Conservation (phyloP, 1,139 yeast genomes). For the Lodderomyces jiufengensis region DNA sequence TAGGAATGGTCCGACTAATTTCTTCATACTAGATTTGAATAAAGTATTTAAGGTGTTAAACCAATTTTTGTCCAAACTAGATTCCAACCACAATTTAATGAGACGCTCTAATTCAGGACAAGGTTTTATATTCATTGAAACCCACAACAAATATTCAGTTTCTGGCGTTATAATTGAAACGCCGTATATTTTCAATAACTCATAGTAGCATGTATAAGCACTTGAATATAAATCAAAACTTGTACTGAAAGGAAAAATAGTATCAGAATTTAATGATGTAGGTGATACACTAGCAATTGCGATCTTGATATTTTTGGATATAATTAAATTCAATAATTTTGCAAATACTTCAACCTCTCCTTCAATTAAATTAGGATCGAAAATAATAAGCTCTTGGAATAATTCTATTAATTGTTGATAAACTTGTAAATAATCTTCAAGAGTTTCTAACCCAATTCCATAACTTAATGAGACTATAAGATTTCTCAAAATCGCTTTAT, state of each 20-base stretch:
- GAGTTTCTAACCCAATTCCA: constrained; percentile 32
- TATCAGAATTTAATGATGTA: constrained; percentile 32
- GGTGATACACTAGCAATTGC: constrained; percentile 34
- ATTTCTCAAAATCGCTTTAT: constrained; percentile 25
- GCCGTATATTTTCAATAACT: constrained; percentile 39
- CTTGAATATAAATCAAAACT: constrained; percentile 33
- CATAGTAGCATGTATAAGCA: constrained; percentile 40
- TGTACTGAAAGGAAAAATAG: constrained; percentile 40
- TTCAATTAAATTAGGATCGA: constrained; percentile 34
- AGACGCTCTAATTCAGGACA: constrained; percentile 33
- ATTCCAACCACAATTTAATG: constrained; percentile 40
- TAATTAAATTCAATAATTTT: constrained; percentile 28
- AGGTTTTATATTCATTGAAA: constrained; percentile 42
- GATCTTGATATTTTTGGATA: constrained; percentile 36
- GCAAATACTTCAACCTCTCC: constrained; percentile 31
- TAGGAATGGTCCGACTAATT: constrained; percentile 36
- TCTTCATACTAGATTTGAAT: constrained; percentile 36
- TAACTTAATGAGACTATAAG: constrained; percentile 29
- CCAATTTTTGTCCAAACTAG: constrained; percentile 37
- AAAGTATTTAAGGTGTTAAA: constrained; percentile 37
- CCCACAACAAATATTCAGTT: constrained; percentile 39
- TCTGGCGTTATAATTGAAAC: constrained; percentile 31
- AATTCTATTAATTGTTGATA: constrained; percentile 26
- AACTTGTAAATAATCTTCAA: constrained; percentile 26
- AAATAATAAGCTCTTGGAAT: constrained; percentile 40